These are phyloP conservation scores for Clavispora phyllophila DNA, from an alignment of 805 yeast species.

Conservation along the genomic window DNA sequence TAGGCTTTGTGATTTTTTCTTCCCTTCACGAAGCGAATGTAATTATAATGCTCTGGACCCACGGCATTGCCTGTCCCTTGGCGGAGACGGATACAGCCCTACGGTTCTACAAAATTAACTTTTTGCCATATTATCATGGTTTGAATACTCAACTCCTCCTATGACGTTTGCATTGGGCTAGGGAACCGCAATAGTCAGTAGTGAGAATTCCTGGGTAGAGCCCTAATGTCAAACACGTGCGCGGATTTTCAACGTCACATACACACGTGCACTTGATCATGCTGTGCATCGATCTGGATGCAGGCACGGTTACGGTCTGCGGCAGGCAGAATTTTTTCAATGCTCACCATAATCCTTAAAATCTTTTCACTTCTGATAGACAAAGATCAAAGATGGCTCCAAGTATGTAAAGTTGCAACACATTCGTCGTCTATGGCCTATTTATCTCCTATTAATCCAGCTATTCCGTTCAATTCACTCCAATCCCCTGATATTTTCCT, in stretches of 20 bases:
- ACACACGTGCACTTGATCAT: slow-evolving; percentile 7
- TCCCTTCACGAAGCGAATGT: too few species aligned
- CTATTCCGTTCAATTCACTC: neutral
- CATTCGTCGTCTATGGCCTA: neutral
- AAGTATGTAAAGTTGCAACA: slow-evolving; percentile 12
- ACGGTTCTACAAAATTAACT: too few species aligned
- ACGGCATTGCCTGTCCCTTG: too few species aligned
- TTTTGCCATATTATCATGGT: too few species aligned
- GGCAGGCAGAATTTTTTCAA: slow-evolving; percentile 11
- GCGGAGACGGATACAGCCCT: too few species aligned
- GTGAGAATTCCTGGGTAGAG: too few species aligned
- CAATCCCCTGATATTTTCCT: neutral
- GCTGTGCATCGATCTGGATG: slow-evolving; percentile 2
- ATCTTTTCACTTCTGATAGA: slow-evolving; percentile 13
- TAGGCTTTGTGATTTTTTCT: too few species aligned
- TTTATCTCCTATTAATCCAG: neutral
- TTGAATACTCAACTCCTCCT: too few species aligned
- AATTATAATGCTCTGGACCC: too few species aligned
- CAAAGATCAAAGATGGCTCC: slow-evolving; percentile 17
- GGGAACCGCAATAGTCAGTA: too few species aligned
- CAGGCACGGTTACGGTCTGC: slow-evolving; percentile 6
- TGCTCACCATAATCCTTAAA: slow-evolving; percentile 4
- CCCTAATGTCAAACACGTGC: neutral
- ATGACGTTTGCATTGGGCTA: too few species aligned
- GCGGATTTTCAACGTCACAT: slow-evolving; percentile 1